Conservation (phyloP, 345 rosid genomes). For the Luvunga scandens region DNA sequence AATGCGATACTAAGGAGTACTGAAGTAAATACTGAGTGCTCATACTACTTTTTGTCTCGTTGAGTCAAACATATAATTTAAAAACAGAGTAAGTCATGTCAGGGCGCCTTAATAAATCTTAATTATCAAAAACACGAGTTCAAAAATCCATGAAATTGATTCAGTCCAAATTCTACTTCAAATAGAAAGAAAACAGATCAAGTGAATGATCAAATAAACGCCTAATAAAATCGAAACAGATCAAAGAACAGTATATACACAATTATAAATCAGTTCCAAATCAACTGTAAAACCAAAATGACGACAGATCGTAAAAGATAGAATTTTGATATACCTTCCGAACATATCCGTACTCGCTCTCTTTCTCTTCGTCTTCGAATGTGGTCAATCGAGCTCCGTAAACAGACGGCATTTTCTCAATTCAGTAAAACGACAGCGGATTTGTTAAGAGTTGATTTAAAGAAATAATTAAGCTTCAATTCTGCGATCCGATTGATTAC, state of each 20-base stretch:
- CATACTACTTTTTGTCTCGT: not conserved
- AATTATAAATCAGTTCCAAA: not conserved
- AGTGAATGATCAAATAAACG: not conserved
- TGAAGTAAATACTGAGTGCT: not conserved
- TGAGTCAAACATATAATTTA: not conserved
- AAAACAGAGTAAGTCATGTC: not conserved
- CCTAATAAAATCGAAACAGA: not conserved
- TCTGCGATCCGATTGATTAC: not conserved
- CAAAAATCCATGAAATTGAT: not conserved
- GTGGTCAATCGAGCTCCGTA: constrained; percentile 89
- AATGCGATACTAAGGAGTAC: not conserved
- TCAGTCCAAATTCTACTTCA: not conserved
- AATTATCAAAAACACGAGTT: not conserved
- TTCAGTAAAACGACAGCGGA: not conserved
- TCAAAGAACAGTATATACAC: not conserved
- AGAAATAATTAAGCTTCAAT: not conserved
- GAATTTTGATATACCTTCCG: constrained; percentile 60
- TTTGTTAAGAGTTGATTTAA: not conserved
- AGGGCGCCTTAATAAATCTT: not conserved
- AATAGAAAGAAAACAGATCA: not conserved
- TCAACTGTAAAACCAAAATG: not conserved
- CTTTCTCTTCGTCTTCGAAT: constrained; percentile 93
- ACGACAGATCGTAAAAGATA: not conserved
- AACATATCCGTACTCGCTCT: constrained; percentile 98
- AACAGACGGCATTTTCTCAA: constrained; percentile 64